Evolutionary conservation across 192 early-diverging fungal species (phyloP).

Genomic region (Helicostylum pulchrum): DNA sequence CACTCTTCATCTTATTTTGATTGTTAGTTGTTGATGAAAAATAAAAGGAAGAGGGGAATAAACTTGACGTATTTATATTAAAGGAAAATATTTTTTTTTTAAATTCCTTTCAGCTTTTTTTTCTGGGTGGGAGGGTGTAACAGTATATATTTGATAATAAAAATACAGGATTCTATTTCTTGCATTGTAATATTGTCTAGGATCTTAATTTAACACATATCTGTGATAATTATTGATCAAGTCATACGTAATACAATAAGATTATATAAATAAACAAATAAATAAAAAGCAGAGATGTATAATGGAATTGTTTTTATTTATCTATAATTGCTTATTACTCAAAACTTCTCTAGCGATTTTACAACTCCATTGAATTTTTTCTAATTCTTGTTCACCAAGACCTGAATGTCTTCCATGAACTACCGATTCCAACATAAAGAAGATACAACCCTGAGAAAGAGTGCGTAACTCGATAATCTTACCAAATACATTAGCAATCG

Average conservation of each 20-base stretch:
- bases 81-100: too few relatives aligned
- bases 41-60: neutral
- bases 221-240: neutral
- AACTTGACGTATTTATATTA: neutral
- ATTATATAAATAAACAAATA: slow-evolving; percentile 1
- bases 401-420: slow-evolving; percentile 57
- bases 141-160: too few relatives aligned
- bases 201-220: neutral
- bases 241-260: slow-evolving; percentile 9
- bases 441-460: slow-evolving; percentile 78
- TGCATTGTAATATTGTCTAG: too few relatives aligned
- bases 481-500: slow-evolving; percentile 53
- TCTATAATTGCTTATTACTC: neutral
- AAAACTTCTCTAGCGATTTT: slow-evolving; percentile 61
- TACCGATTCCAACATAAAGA: slow-evolving; percentile 81
- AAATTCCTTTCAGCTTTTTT: too few relatives aligned
- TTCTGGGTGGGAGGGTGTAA: too few relatives aligned
- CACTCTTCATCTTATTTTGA: neutral
- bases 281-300: neutral
- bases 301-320: neutral
- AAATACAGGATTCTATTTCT: too few relatives aligned
- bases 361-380: slow-evolving; percentile 64
- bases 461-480: slow-evolving; percentile 57
- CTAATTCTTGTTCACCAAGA: slow-evolving; percentile 56
- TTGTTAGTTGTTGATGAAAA: neutral